These are phyloP conservation scores for Acidomyces sp. DNA, from an alignment of 495 filamentous ascomycete genomes.

Conservation along the genomic window DNA sequence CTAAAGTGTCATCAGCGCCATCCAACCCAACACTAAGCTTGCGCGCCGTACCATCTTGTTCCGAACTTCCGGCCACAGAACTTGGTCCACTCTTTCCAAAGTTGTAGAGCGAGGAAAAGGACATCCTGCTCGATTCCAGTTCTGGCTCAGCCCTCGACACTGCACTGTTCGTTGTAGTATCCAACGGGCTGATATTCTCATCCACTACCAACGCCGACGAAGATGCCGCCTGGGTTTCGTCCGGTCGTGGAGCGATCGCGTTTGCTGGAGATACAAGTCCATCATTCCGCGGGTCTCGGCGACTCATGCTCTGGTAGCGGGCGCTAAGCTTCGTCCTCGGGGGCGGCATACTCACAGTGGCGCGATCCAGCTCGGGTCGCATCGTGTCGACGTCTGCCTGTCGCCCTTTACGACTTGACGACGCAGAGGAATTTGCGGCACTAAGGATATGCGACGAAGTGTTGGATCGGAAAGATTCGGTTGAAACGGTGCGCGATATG, in stretches of 20 bases:
- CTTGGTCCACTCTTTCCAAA: conserved; percentile 28
- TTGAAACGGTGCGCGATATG: conserved; percentile 28
- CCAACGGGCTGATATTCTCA: conserved; percentile 1
- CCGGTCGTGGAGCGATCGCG: too few species aligned
- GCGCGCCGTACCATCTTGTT: conserved; percentile 21
- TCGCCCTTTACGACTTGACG: conserved; percentile 38
- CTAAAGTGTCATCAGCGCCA: conserved; percentile 1
- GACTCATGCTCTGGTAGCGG: not conserved
- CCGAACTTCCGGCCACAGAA: conserved; percentile 30
- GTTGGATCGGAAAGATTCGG: conserved; percentile 17
- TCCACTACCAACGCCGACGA: not conserved
- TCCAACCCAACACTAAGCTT: not conserved
- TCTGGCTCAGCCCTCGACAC: conserved; percentile 19
- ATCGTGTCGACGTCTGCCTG: conserved; percentile 40
- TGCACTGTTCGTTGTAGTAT: not conserved
- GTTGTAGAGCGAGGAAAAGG: conserved; percentile 50
- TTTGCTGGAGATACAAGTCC: too few species aligned
- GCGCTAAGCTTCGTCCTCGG: conserved; percentile 21
- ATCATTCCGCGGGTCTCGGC: too few species aligned
- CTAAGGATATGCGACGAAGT: conserved; percentile 17
- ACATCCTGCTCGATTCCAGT: conserved; percentile 47
- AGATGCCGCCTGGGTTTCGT: too few species aligned
- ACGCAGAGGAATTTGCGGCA: conserved; percentile 19
- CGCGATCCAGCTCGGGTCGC: conserved; percentile 37
- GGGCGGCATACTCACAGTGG: conserved; percentile 50